Evolutionary conservation across 441 rosid genomes (phyloP).

Genomic region (Adansonia rubrostipa): DNA sequence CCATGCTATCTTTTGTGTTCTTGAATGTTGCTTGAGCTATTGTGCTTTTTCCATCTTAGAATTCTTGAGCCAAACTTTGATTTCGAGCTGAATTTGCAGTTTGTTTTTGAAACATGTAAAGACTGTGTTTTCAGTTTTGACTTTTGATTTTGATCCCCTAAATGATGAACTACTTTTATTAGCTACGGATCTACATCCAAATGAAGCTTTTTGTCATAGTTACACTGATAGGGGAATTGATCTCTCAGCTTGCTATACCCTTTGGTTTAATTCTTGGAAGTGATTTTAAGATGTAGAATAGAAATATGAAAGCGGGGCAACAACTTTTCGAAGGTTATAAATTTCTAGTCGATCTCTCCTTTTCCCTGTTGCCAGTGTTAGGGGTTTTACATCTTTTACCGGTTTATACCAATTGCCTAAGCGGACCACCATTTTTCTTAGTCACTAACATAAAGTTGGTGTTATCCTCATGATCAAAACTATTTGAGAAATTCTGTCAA

Average conservation of each 20-base stretch:
- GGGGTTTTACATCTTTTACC: conserved; percentile 27
- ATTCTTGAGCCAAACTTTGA: neutral
- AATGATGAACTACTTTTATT: conserved; percentile 44
- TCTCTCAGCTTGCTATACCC: neutral
- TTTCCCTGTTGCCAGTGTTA: conserved; percentile 51
- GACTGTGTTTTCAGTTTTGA: neutral
- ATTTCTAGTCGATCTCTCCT: too few species aligned
- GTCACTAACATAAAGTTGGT: neutral
- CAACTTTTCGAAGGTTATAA: conserved; percentile 45
- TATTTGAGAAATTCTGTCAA: neutral
- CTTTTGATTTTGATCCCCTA: conserved; percentile 36
- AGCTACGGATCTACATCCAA: conserved; percentile 54
- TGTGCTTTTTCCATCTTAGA: neutral
- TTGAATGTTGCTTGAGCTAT: conserved; percentile 8
- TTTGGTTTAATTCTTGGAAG: neutral
- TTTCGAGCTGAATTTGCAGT: neutral
- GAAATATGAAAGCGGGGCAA: conserved; percentile 33
- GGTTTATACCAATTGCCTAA: conserved; percentile 23
- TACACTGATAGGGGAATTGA: conserved; percentile 57
- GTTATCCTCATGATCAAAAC: neutral
- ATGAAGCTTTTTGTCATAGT: conserved; percentile 72
- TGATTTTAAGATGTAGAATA: neutral
- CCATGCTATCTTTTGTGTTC: neutral
- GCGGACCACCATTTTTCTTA: conserved; percentile 26
- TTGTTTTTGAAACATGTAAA: neutral